phyloP scores from a whole-genome alignment of 257 asterid species.

The Ophiorrhiza pumila region DNA sequence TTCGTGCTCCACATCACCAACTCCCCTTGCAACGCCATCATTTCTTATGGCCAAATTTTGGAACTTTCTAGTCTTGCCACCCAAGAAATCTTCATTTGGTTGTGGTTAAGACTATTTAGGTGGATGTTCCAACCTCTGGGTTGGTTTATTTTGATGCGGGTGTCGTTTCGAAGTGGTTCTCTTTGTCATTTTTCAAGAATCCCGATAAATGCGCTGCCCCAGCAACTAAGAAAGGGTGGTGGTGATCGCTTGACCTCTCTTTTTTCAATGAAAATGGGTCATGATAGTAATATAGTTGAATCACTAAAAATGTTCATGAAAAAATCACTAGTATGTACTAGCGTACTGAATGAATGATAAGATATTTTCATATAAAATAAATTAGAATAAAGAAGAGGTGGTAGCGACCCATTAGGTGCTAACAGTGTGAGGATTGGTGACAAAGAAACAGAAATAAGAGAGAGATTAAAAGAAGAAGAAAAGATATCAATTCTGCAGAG shows the following conservation, averaged over 20 bases:
- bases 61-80: constrained; percentile 69
- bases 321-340: no score
- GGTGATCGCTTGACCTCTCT: constrained; percentile 25
- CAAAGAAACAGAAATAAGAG: no score
- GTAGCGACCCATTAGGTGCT: no score
- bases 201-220: constrained; percentile 63
- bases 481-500: no score
- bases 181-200: constrained; percentile 67
- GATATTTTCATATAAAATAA: no score
- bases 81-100: constrained; percentile 84
- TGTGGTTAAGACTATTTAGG: constrained; percentile 65
- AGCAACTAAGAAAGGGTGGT: constrained; percentile 2
- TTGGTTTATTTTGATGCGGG: constrained; percentile 89
- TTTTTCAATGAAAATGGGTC: no score
- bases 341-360: no score
- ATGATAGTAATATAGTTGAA: no score
- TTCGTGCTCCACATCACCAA: constrained; percentile 56
- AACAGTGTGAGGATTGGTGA: no score
- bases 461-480: no score
- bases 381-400: no score
- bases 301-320: no score
- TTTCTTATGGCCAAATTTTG: constrained; percentile 44
- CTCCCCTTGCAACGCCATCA: constrained; percentile 58
- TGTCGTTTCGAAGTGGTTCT: constrained; percentile 73
- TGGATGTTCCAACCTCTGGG: constrained; percentile 84